phyloP scores from a whole-genome alignment of 805 yeast genomes.

The Lachancea sp. region DNA sequence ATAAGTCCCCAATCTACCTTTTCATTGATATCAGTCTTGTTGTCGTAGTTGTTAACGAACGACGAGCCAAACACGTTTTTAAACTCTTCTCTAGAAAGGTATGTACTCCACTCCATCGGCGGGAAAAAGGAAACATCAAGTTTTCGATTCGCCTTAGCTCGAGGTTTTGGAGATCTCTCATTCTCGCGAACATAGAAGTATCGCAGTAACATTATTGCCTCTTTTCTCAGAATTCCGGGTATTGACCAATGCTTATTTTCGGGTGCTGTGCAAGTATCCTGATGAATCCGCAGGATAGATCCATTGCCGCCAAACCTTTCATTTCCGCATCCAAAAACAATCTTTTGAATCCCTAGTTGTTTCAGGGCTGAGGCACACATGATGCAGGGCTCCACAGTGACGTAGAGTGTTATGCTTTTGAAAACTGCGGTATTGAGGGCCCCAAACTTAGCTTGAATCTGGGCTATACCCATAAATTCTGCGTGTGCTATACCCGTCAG shows the following conservation, averaged over 20 bases:
- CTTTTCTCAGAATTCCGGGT: constrained; percentile 76
- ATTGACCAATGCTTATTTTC: constrained; percentile 42
- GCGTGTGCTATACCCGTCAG: constrained; percentile 89
- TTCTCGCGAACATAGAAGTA: constrained; percentile 83
- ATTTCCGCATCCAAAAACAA: constrained; percentile 88
- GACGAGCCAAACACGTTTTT: constrained; percentile 19
- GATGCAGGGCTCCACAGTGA: constrained; percentile 95
- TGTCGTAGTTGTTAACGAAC: constrained; percentile 13
- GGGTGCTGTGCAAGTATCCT: constrained; percentile 33
- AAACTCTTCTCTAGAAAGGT: constrained; percentile 48
- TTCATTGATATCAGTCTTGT: constrained; percentile 15
- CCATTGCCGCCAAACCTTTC: constrained; percentile 98
- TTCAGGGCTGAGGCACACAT: constrained; percentile 94
- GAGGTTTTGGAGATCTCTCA: constrained; percentile 75
- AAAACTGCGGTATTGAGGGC: constrained; percentile 35
- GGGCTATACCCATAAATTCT: constrained; percentile 74
- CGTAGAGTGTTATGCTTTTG: constrained; percentile 63
- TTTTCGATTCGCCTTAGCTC: constrained; percentile 61
- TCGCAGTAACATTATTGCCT: constrained; percentile 75
- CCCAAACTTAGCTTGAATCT: constrained; percentile 34
- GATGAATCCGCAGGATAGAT: constrained; percentile 59
- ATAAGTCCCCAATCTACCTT: constrained; percentile 25
- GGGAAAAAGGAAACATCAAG: constrained; percentile 56
- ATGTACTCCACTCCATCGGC: constrained; percentile 47
- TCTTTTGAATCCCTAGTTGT: constrained; percentile 67